phyloP scores from a whole-genome alignment of 169 alveolate species.

The Babesia ovis region DNA sequence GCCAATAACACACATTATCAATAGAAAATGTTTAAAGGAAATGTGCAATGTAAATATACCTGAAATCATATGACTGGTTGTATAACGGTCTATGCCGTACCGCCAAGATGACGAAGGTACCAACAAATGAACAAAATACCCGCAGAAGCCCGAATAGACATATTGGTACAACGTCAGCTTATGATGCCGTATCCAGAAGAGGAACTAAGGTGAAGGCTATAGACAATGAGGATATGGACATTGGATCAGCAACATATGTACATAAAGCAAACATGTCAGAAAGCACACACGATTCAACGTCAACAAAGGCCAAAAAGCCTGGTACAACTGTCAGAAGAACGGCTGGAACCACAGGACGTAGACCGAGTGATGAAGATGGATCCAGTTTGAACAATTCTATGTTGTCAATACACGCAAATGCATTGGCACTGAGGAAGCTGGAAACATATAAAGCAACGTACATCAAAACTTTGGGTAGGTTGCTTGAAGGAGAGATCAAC shows the following conservation, averaged over 20 bases:
- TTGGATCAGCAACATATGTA: not conserved
- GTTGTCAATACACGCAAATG: not conserved
- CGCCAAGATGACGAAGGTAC: not conserved
- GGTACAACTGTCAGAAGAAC: not conserved
- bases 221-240: not conserved
- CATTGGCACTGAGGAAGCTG: not conserved
- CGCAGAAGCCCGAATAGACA: no score
- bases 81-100: no score
- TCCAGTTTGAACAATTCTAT: no score
- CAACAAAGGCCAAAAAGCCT: not conserved
- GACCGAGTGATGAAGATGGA: no score
- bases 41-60: no score
- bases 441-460: slow-evolving; percentile 1
- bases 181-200: no score
- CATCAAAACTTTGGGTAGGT: slow-evolving; percentile 3
- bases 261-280: not conserved
- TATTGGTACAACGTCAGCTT: no score
- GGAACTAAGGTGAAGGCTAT: no score
- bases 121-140: no score
- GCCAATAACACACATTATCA: no score
- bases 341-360: not conserved
- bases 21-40: no score
- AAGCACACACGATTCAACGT: not conserved
- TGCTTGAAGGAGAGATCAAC: not conserved
- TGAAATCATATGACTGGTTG: no score